These are phyloP conservation scores for Breynia disticha DNA, from an alignment of 441 rosid species.

Conservation along the genomic window DNA sequence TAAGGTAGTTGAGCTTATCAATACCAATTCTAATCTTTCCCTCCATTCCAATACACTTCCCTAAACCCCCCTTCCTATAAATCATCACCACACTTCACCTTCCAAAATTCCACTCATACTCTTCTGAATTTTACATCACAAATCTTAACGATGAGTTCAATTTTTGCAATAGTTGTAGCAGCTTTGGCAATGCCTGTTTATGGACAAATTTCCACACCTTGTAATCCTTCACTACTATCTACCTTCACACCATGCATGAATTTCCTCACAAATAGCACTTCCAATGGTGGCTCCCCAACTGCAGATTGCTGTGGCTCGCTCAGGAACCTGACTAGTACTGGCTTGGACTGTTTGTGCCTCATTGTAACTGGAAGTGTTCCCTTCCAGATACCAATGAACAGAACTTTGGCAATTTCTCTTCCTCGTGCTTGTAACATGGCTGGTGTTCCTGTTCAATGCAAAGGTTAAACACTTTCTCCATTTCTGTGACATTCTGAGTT, in stretches of 20 bases:
- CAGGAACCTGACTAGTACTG: slow-evolving; percentile 39
- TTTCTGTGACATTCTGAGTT: background rate
- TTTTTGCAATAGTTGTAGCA: slow-evolving; percentile 20
- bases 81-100: slow-evolving; percentile 8
- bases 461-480: slow-evolving; percentile 23
- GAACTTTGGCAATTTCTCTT: slow-evolving; percentile 67
- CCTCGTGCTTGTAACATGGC: slow-evolving; percentile 88
- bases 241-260: slow-evolving; percentile 60
- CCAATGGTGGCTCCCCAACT: slow-evolving; percentile 45
- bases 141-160: slow-evolving; percentile 1
- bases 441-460: slow-evolving; percentile 73
- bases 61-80: slow-evolving; percentile 20
- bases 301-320: slow-evolving; percentile 55
- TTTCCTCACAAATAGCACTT: slow-evolving; percentile 54
- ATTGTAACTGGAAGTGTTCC: slow-evolving; percentile 57
- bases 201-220: slow-evolving; percentile 42
- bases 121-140: slow-evolving; percentile 14
- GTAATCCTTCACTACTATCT: slow-evolving; percentile 40
- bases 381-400: slow-evolving; percentile 58
- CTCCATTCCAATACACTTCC: slow-evolving; percentile 19
- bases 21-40: slow-evolving; percentile 36
- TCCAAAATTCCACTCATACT: background rate
- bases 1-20: slow-evolving; percentile 55
- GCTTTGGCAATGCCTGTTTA: slow-evolving; percentile 21
- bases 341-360: slow-evolving; percentile 68